Base-by-base conservation (phyloP, 345 rosid species). In the Pelargonium nanum region DNA sequence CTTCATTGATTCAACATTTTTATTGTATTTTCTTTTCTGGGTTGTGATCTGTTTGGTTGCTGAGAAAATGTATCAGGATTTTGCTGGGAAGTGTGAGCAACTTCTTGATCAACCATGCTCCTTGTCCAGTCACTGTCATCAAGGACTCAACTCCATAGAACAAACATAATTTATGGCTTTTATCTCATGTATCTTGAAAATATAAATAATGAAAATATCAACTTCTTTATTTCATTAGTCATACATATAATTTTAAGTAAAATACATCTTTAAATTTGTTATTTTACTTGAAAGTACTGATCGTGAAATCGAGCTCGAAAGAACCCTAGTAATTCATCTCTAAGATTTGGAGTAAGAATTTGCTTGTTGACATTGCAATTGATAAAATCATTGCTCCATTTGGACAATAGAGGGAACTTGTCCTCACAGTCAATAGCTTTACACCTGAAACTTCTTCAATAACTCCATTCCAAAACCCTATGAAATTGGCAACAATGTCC, bases 21-120 rank as follows among this genome's bases (percentile, higher is more conserved):
- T 2, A 34, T 22, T 25, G 34, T 23, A 24, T 10, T 9, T 5
- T 1, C 4, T 30, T 55, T 7, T 28, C 16, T 22, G 26, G 48
- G 44, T 7, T 53, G 24, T 56, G 62, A 19, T 69, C 6, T 63
- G 54, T 19, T 53, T 54, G 64, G 54, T 55, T 44, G 44, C n/a
- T 51, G 26, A 19, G 68, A n/a, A n/a, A n/a, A n/a, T n/a, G n/a
- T 66, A 69, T 68, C 89, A 92, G 98, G 93, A 82, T 92, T 4
- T 57, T 92, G 56, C 61, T 89, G 75, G 98, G 83, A 26, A 78
- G 83, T 19, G 83, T 79, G 70, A 73, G 80, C 63, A 53, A 66
- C 17, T 73, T 62, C 60, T 70, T 79, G 60, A 64, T 70, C 70
- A 61, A 52, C 24, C 78, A 73, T 54, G 80, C 83, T 19, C 1